Conservation (phyloP, 2,329 filamentous ascomycete species). For the Fusarium metavorans region DNA sequence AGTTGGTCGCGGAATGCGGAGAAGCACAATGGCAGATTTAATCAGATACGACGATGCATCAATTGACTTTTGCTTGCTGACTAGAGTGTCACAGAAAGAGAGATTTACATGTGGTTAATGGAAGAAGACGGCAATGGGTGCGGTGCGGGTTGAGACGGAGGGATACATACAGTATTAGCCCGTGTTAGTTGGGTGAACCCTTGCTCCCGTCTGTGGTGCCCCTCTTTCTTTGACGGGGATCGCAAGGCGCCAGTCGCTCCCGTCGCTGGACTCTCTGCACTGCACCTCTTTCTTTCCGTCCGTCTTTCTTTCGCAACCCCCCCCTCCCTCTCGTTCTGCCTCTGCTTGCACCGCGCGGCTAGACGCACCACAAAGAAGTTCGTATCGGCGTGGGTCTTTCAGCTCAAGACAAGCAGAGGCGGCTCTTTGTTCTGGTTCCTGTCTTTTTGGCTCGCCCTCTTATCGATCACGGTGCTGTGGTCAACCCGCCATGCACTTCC, state of each 20-base stretch:
- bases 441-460: neutral
- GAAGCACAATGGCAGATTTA: constrained; percentile 22
- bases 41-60: constrained; percentile 24
- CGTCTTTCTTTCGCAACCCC: constrained; percentile 16
- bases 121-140: neutral
- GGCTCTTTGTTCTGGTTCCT: constrained; percentile 5
- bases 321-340: neutral
- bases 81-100: too few relatives aligned
- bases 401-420: constrained; percentile 18
- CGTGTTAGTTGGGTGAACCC: constrained; percentile 16
- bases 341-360: constrained; percentile 10
- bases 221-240: constrained; percentile 35
- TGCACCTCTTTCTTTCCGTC: neutral
- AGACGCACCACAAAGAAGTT: constrained; percentile 18
- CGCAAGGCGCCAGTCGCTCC: constrained; percentile 17
- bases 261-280: neutral
- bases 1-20: constrained; percentile 19
- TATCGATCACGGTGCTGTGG: constrained; percentile 7
- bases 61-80: constrained; percentile 23
- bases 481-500: constrained; percentile 41
- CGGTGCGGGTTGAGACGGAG: constrained; percentile 1
- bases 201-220: constrained; percentile 26
- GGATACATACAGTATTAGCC: neutral
- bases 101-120: neutral
- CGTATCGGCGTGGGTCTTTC: constrained; percentile 17